Evolutionary conservation across 805 yeast species (phyloP).

Genomic region (Yamadazyma akitaensis): DNA sequence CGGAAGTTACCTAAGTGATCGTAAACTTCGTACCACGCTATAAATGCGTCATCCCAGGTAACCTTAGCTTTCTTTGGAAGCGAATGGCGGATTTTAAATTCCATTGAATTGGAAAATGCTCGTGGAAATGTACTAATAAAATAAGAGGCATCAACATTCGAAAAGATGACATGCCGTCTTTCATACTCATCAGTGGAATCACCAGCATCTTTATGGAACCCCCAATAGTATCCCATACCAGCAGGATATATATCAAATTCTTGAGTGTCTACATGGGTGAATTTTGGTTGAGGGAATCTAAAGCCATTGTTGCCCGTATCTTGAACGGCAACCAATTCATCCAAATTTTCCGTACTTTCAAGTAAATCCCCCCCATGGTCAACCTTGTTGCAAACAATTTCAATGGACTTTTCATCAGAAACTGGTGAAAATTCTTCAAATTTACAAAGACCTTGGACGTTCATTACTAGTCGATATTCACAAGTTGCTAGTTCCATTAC

Average conservation of each 20-base stretch:
- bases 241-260: constrained; percentile 25
- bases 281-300: constrained; percentile 22
- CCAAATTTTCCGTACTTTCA: constrained; percentile 5
- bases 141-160: constrained; percentile 4
- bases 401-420: constrained; percentile 23
- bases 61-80: constrained; percentile 5
- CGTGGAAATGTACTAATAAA: constrained; percentile 16
- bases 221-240: constrained; percentile 33
- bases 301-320: background rate
- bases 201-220: constrained; percentile 9
- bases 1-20: constrained; percentile 30
- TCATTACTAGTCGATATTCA: constrained; percentile 50
- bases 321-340: constrained; percentile 3
- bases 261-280: constrained; percentile 24
- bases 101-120: constrained; percentile 21
- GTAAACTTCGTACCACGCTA: constrained; percentile 37
- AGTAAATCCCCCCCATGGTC: constrained; percentile 3
- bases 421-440: constrained; percentile 31
- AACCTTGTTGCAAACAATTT: constrained; percentile 25
- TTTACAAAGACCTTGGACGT: constrained; percentile 49
- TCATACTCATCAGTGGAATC: constrained; percentile 7
- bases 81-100: constrained; percentile 25
- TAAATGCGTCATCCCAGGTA: constrained; percentile 30
- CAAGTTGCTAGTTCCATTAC: constrained; percentile 56
- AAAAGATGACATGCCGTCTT: constrained; percentile 9